phyloP scores from a whole-genome alignment of 1,139 yeast species.

The Kodamaea alishanica region DNA sequence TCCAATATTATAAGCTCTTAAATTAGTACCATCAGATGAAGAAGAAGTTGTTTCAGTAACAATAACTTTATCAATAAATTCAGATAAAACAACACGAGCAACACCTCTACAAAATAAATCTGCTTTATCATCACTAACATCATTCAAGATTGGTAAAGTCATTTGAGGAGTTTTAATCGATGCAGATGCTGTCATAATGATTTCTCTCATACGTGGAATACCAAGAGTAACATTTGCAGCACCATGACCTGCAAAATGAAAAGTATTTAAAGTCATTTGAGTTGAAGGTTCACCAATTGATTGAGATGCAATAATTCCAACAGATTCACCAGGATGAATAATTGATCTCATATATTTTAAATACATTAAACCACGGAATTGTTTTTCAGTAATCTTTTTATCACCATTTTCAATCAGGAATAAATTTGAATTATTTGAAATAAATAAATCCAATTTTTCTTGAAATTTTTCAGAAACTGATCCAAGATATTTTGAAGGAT shows the following conservation, averaged over 20 bases:
- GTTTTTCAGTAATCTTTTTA: conserved; percentile 68
- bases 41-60: conserved; percentile 87
- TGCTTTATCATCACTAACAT: conserved; percentile 81
- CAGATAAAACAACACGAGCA: conserved; percentile 80
- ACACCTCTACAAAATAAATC: conserved; percentile 91
- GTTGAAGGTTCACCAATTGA: conserved; percentile 99
- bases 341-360: conserved; percentile 95
- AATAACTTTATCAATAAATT: conserved; percentile 77
- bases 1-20: conserved; percentile 73
- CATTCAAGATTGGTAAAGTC: conserved; percentile 81
- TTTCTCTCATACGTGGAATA: conserved; percentile 99
- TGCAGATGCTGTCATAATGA: conserved; percentile 97
- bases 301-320: conserved; percentile 97
- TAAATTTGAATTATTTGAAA: conserved; percentile 49
- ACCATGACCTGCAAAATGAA: conserved; percentile 99
- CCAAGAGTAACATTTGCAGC: conserved; percentile 99
- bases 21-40: conserved; percentile 43
- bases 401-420: conserved; percentile 54
- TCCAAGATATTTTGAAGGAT: conserved; percentile 88
- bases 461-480: conserved; percentile 91
- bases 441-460: conserved; percentile 68
- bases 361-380: conserved; percentile 95
- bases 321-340: conserved; percentile 95
- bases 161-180: conserved; percentile 96
- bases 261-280: conserved; percentile 98